These are phyloP conservation scores for Neolentinus lepideus DNA, from an alignment of 1,284 basidiomycete species.

Conservation along the genomic window DNA sequence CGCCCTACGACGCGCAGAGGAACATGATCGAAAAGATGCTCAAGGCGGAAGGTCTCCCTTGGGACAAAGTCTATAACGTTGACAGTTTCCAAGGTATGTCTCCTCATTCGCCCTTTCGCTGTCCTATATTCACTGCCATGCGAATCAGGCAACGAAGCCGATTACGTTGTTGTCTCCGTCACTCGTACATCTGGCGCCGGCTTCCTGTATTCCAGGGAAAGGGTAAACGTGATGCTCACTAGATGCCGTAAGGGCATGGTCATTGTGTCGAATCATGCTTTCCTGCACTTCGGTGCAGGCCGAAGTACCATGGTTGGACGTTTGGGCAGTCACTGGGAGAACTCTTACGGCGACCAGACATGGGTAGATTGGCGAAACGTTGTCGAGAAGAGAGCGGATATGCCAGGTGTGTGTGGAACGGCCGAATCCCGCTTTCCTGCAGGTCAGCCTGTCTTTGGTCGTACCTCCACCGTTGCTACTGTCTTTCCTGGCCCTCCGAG, in stretches of 20 bases:
- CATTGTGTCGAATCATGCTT: slow-evolving; percentile 28
- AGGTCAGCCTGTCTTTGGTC: not conserved
- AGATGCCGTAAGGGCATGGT: slow-evolving; percentile 36
- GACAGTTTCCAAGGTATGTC: slow-evolving; percentile 42
- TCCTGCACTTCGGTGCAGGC: slow-evolving; percentile 11
- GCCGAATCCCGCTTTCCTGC: not conserved
- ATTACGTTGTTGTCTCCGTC: slow-evolving; percentile 36
- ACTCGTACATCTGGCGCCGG: slow-evolving; percentile 33
- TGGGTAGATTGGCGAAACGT: not conserved
- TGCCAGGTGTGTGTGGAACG: not conserved
- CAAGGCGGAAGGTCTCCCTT: slow-evolving; percentile 27
- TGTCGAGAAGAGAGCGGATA: not conserved
- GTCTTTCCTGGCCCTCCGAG: too few species aligned
- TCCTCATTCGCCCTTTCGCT: not conserved
- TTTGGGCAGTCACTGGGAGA: not conserved
- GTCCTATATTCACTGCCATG: not conserved
- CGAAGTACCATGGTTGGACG: not conserved
- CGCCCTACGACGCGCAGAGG: slow-evolving; percentile 52
- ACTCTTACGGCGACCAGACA: not conserved
- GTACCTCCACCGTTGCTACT: too few species aligned
- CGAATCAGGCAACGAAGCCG: slow-evolving; percentile 32
- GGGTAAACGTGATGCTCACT: slow-evolving; percentile 43
- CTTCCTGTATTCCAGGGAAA: slow-evolving; percentile 29
- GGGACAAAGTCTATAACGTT: slow-evolving; percentile 41
- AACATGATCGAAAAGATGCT: slow-evolving; percentile 28